phyloP scores from a whole-genome alignment of 345 rosid species.

The Populus euphratica region DNA sequence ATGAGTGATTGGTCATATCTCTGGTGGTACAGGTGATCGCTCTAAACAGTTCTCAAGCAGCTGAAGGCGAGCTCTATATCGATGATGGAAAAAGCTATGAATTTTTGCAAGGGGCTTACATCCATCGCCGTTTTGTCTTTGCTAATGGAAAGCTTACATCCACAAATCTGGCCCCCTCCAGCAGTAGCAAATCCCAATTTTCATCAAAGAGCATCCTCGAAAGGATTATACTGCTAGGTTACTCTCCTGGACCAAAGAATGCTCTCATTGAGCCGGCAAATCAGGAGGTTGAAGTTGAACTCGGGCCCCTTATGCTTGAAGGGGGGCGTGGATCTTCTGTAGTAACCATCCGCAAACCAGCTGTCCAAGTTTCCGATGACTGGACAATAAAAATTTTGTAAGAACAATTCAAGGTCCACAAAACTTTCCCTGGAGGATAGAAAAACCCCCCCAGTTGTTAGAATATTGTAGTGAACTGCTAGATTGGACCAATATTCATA shows the following conservation, averaged over 20 bases:
- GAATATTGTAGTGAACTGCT: background rate
- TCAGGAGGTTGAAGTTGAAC: conserved; percentile 52
- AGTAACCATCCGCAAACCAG: conserved; percentile 77
- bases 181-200: conserved; percentile 39
- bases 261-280: conserved; percentile 71
- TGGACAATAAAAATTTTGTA: conserved; percentile 74
- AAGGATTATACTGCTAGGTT: conserved; percentile 77
- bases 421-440: background rate
- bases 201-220: conserved; percentile 58
- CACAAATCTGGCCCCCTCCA: conserved; percentile 33
- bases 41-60: conserved; percentile 77
- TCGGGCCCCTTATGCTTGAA: conserved; percentile 56
- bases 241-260: conserved; percentile 38
- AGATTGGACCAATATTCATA: background rate
- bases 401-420: background rate
- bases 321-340: conserved; percentile 42
- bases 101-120: conserved; percentile 61
- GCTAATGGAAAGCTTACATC: conserved; percentile 67
- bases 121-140: conserved; percentile 77
- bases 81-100: conserved; percentile 90
- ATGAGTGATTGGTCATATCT: background rate
- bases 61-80: conserved; percentile 87
- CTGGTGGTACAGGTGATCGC: conserved; percentile 66
- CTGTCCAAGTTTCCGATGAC: conserved; percentile 64
- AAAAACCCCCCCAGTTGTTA: background rate